phyloP scores from a whole-genome alignment of 768 basidiomycete genomes.

The Amanita brunnescens region DNA sequence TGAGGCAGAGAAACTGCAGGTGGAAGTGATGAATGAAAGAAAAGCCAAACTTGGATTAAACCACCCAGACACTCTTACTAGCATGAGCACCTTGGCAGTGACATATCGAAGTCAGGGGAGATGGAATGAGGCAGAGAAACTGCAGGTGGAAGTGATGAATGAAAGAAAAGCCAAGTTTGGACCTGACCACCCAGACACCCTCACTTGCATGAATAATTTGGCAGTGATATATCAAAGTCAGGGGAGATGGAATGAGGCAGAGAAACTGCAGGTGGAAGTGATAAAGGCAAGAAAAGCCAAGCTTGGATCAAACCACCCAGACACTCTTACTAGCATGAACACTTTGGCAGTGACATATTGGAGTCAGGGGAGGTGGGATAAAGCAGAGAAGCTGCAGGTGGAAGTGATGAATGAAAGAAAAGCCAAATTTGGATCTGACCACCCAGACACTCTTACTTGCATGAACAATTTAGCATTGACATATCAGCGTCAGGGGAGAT shows the following conservation, averaged over 20 bases:
- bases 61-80: not conserved
- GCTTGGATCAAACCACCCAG: constrained; percentile 9
- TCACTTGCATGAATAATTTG: constrained; percentile 2
- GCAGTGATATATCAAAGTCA: not conserved
- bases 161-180: not conserved
- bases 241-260: not conserved
- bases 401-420: not conserved
- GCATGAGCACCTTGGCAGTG: not conserved
- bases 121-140: not conserved
- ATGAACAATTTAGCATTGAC: constrained; percentile 1
- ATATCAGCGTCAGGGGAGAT: not conserved
- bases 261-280: not conserved
- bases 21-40: not conserved
- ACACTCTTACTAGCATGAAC: constrained; percentile 8
- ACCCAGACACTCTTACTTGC: constrained; percentile 7
- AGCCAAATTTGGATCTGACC: not conserved
- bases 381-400: not conserved
- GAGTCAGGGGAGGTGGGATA: not conserved
- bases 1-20: not conserved
- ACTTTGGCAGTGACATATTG: constrained; percentile 9
- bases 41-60: not conserved
- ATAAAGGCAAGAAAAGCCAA: not conserved
- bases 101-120: not conserved
- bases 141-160: not conserved
- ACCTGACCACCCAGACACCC: constrained; percentile 9